Evolutionary conservation across 352 stramenopile species (phyloP), one percentile per base, ranked within the genome.

Genomic region (Globisporangium alternatum): DNA sequence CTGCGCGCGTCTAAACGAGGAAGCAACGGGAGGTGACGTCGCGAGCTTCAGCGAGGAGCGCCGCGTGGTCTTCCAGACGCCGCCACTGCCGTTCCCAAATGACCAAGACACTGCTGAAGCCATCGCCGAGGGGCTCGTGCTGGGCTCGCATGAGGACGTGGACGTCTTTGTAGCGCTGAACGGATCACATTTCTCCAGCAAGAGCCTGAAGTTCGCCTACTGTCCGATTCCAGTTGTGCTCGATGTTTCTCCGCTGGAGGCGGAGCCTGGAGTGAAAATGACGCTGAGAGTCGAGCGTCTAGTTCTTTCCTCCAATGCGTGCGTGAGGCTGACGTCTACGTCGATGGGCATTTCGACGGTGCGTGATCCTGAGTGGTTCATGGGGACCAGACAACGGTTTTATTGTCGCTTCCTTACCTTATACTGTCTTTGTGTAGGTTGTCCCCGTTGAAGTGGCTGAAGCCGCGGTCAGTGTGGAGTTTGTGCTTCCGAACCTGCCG

Each of bases 111-210:
- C 66, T 44, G 64, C 49, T 45, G 52, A 62, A 59, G 68, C 64
- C 10, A 69, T 73, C n/a, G 48, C 49, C 6, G 75, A 81, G 17
- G 66, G 58, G 6, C 71, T 75, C 47, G 47, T 74, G 1, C 57
- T 79, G 28, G 70, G 57, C 0, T 69, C 64, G 4, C 59, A 58
- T 44, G 72, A 87, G 72, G 76, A 87, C 65, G 74, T 83, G 1
- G 64, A 76, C 2, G 56, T 90, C 37, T 75, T 81, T 45, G 72
- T 88, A n/a, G 67, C 81, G 3, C 56, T 90, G 13, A 74, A 90
- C 30, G 79, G 79, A 0, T 31, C 69, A 5, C 68, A 83, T 60
- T 89, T 83, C 41, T 65, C 74, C 6, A 66, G 86, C 12, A 65
- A 68, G n/a, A 66, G 65, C 39, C 44, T 80, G 13, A 55, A 64